Conservation (phyloP, 1,139 yeast species). For the Geotrichum histeridarum region DNA sequence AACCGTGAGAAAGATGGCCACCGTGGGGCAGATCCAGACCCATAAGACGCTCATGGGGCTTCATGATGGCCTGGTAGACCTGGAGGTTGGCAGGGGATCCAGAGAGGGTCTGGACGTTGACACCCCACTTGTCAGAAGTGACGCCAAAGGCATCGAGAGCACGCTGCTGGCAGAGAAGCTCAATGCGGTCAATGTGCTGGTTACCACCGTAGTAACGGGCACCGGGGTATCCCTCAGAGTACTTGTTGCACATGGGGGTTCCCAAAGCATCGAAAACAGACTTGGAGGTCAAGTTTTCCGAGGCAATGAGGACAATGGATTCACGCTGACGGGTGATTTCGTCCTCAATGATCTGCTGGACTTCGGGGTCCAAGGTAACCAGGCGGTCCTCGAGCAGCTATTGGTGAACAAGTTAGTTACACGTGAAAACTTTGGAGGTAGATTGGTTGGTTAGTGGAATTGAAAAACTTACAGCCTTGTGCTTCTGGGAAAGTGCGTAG, state of each 20-base stretch:
- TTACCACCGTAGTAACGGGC: slow-evolving; percentile 97
- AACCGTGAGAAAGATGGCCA: slow-evolving; percentile 94
- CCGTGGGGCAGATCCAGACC: slow-evolving; percentile 97
- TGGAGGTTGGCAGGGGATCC: slow-evolving; percentile 96
- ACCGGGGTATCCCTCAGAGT: slow-evolving; percentile 98
- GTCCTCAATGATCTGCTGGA: slow-evolving; percentile 63
- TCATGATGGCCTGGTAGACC: slow-evolving; percentile 86
- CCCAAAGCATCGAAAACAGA: slow-evolving; percentile 93
- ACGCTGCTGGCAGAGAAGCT: slow-evolving; percentile 81
- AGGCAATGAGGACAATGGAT: slow-evolving; percentile 86
- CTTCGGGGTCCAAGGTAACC: slow-evolving; percentile 73
- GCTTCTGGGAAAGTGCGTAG: slow-evolving; percentile 35
- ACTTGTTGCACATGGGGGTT: slow-evolving; percentile 94
- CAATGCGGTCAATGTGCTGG: slow-evolving; percentile 88
- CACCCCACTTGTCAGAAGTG: slow-evolving; percentile 84
- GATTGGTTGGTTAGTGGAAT: background rate
- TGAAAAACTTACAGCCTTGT: slow-evolving; percentile 28
- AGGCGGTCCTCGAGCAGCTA: slow-evolving; percentile 34
- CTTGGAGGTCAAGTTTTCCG: slow-evolving; percentile 90
- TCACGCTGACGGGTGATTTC: slow-evolving; percentile 83
- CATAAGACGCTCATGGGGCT: slow-evolving; percentile 90
- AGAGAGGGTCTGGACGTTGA: slow-evolving; percentile 86
- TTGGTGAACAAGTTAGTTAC: background rate
- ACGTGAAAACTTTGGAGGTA: background rate
- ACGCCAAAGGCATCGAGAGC: slow-evolving; percentile 81